These are phyloP conservation scores for Aspergillus fumigatiaffinis DNA, from an alignment of 2,329 filamentous ascomycete genomes.

Conservation along the genomic window DNA sequence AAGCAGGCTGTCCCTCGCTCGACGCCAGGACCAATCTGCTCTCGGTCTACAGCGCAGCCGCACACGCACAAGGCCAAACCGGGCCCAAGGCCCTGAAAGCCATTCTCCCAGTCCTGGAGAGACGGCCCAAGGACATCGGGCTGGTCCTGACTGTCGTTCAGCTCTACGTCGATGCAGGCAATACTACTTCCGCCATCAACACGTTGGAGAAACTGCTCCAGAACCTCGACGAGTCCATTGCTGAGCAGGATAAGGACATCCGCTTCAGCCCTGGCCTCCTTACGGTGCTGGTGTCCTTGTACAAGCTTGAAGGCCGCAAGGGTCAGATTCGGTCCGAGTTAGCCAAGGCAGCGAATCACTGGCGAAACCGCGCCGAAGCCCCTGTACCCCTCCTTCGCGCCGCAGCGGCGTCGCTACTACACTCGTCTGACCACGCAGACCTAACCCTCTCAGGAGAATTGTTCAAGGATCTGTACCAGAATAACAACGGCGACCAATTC, in stretches of 20 bases:
- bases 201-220: conserved; percentile 72
- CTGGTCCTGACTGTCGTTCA: conserved; percentile 76
- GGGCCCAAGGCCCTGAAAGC: conserved; percentile 67
- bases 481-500: conserved; percentile 62
- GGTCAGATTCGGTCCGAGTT: conserved; percentile 69
- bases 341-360: conserved; percentile 74
- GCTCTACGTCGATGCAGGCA: conserved; percentile 69
- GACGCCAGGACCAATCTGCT: conserved; percentile 52
- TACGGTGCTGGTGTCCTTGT: conserved; percentile 73
- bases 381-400: conserved; percentile 69
- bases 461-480: conserved; percentile 67
- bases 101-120: conserved; percentile 66
- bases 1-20: conserved; percentile 47
- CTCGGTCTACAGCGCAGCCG: conserved; percentile 69
- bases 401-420: conserved; percentile 76
- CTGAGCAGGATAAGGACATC: conserved; percentile 59
- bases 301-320: conserved; percentile 70
- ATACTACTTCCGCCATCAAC: conserved; percentile 68
- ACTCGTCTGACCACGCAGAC: conserved; percentile 67
- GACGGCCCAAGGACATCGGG: conserved; percentile 74
- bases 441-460: conserved; percentile 69
- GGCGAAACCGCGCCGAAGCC: conserved; percentile 61
- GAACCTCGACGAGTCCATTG: conserved; percentile 61
- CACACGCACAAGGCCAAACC: conserved; percentile 56
- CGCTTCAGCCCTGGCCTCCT: conserved; percentile 83